Evolutionary conservation across 306 rosid genomes (phyloP), one percentile per base, ranked within the genome.

Genomic region (Glycyrrhiza uralensis): DNA sequence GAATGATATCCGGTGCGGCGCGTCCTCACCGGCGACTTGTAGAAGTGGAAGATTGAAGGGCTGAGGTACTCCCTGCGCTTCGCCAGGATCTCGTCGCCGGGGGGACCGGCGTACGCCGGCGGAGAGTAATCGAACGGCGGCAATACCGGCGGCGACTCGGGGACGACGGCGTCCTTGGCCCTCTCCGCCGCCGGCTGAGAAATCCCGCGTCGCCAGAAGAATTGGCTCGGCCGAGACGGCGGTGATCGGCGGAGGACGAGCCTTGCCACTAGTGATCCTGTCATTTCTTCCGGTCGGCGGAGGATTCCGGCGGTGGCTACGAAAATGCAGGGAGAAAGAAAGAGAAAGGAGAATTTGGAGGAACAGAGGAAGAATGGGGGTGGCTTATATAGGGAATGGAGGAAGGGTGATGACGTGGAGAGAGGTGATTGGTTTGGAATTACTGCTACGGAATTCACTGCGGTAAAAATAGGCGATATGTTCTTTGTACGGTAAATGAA

Each of bases 81-180:
- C 10, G 93, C 90, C 11, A 91, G 12, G 74, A 94, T 86, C 78
- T 94, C 88, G 1, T 77, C 82, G 10, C 76, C 80, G 35, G 88
- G 17, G 15, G 97, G 96, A 28, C 99, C 97, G 22, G 79, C 28
- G 79, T 94, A 94, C 7, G 90, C 80, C 20, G 84, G 79, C 15
- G 99, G 99, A 47, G 82, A 20, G 81, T 87, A 85, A 73, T 88
- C 88, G 77, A 89, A 91, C 30, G 85, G 74, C 38, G 97, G 99
- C 19, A 94, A 66, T 24, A 80, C 79, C 0, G 87, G 84, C 7
- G 33, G 10, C 7, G 33, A 7, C 7, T 47, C 4, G 2, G 54
- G 56, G 50, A 20, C 67, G 35, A 8, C 15, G 4, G 22, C 2
- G 0, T 80, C 71, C 39, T 71, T 61, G 2, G 72, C 44, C 11